These are phyloP conservation scores for Chytriomyces sp. DNA, from an alignment of 192 early-diverging fungal genomes.

Conservation along the genomic window DNA sequence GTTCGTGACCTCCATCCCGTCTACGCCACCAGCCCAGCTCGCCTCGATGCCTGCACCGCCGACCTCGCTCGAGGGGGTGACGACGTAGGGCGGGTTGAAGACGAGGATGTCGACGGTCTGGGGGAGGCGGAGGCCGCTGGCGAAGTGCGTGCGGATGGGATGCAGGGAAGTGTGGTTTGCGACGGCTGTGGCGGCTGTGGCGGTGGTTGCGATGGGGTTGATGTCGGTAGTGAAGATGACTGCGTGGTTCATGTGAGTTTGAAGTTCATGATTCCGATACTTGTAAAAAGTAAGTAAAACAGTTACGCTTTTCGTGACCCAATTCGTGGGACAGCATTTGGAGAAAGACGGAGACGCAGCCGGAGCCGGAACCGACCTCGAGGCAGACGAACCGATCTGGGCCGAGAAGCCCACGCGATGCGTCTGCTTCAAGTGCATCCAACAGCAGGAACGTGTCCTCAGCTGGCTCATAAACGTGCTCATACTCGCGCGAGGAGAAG, in stretches of 20 bases:
- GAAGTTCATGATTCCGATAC: not conserved
- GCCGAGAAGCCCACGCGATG: conserved; percentile 44
- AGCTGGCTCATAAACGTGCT: conserved; percentile 84
- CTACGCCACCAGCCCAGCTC: conserved; percentile 91
- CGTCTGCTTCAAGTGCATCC: conserved; percentile 87
- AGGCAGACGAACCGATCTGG: conserved; percentile 68
- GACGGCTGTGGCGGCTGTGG: conserved; percentile 66
- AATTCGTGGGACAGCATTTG: conserved; percentile 1
- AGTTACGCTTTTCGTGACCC: not conserved
- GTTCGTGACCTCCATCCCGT: conserved; percentile 88
- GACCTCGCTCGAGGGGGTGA: conserved; percentile 80
- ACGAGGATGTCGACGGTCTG: conserved; percentile 74
- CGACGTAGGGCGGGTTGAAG: conserved; percentile 96
- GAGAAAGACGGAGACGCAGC: conserved; percentile 85
- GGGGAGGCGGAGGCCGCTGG: conserved; percentile 52
- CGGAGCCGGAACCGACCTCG: conserved; percentile 90
- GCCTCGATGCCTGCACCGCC: conserved; percentile 73
- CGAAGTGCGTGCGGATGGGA: conserved; percentile 65
- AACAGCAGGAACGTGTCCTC: conserved; percentile 95
- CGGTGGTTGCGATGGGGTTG: conserved; percentile 70
- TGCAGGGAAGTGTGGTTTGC: conserved; percentile 65
- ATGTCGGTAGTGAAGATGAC: conserved; percentile 78
- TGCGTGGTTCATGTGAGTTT: too few species aligned
- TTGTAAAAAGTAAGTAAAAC: not conserved
- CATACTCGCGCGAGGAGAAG: conserved; percentile 55